Percentiles rank a stretch among this genome's conserved stretches.
phyloP scores from a whole-genome alignment of 1,139 yeast species.

The Hemisphaericaspora xylofermentans region DNA sequence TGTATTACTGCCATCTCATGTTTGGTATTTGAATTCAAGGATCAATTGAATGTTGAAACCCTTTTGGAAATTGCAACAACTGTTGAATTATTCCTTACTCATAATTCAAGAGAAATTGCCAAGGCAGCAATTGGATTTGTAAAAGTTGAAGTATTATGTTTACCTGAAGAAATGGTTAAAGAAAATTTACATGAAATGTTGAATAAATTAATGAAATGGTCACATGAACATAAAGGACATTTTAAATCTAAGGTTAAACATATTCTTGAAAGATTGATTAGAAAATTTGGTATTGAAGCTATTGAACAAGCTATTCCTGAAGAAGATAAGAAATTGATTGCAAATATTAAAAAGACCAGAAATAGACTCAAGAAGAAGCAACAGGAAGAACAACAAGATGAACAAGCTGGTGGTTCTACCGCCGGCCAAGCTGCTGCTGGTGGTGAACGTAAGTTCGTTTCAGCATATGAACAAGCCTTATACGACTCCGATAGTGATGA shows the following conservation, averaged over 20 bases:
- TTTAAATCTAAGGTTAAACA: constrained; percentile 92
- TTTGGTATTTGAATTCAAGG: constrained; percentile 81
- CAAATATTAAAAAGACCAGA: constrained; percentile 81
- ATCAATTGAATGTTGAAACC: constrained; percentile 52
- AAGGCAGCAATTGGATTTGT: constrained; percentile 93
- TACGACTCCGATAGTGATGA: constrained; percentile 59
- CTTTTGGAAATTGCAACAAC: constrained; percentile 81
- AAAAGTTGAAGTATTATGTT: constrained; percentile 81
- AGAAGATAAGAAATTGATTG: constrained; percentile 77
- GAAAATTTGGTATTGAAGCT: constrained; percentile 83
- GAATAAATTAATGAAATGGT: constrained; percentile 80
- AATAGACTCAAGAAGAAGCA: constrained; percentile 81
- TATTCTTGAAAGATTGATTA: constrained; percentile 82
- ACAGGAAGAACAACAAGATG: no score
- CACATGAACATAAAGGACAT: constrained; percentile 93
- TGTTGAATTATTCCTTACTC: constrained; percentile 84
- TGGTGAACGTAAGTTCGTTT: constrained; percentile 52
- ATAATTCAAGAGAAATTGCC: constrained; percentile 89
- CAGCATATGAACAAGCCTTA: constrained; percentile 84
- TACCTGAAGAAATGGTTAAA: constrained; percentile 77
- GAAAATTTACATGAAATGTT: constrained; percentile 66
- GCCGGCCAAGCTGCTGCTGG: no score
- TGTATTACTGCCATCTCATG: constrained; percentile 90
- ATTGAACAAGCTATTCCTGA: constrained; percentile 83
- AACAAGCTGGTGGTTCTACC: no score